Base-by-base conservation (phyloP, 2,329 filamentous ascomycete species). In the Clarireedia hainanense region DNA sequence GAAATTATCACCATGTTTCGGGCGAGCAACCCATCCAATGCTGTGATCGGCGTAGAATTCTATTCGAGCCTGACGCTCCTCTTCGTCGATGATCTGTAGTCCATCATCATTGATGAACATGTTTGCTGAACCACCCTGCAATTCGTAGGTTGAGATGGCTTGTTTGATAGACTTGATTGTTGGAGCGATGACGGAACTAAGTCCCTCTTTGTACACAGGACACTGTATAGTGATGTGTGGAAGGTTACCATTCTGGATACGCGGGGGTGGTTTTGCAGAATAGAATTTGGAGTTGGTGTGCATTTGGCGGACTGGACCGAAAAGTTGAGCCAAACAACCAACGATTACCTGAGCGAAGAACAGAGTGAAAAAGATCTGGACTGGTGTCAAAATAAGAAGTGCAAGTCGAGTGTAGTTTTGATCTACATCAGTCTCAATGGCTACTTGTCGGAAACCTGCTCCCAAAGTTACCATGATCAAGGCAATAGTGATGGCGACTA, bases 181-280 rank as follows among this genome's bases (percentile, higher is more conserved):
- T 6, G 88, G 88, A 20, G 78, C 80, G 65, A 91, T 91, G 70
- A 95, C 89, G 59, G 76, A 81, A 37, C 74, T 74, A 2, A 95
- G 77, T 61, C 89, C 88, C 69, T 95, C 89, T 70, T 92, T 94
- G 75, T 94, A 95, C 0, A 95, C 88, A 4, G 89, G 89, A 69
- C 88, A 91, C 67, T 95, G 89, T 43, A 95, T 87, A 3, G 88
- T 92, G 60, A 89, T 77, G 66, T 89, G 88, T 2, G 86, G 87
- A 15, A 91, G 76, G 26, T 75, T 67, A 6, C 72, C 65, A 1
- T 71, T 73, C 56, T 80, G 79, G 27, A 91, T 71, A 48, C 86
- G 76, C 15, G 79, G 79, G 1, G 85, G 83, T 7, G 85, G 78
- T n/a, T 78, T 75, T 1, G 86, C 89, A 0, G 89, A 92, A 73